Evolutionary conservation across 2,329 filamentous ascomycete genomes (phyloP), one percentile per base, ranked within the genome.

Genomic region (Neofusicoccum kwambonambiense): DNA sequence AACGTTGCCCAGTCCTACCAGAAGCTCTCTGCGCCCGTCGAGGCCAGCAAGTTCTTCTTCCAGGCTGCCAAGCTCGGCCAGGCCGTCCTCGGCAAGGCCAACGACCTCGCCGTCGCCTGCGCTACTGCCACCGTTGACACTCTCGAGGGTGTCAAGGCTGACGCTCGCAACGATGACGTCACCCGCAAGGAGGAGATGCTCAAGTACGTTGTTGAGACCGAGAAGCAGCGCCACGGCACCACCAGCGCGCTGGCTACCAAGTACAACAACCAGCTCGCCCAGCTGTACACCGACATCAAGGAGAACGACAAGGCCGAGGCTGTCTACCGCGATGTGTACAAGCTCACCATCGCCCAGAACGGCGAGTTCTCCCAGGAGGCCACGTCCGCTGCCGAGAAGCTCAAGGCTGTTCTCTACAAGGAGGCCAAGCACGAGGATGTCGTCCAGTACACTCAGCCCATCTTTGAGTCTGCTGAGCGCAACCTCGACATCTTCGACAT

Each of bases 1-100:
- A 64, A 64, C 63, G 52, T 64, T 27, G 63, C 63, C 34, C 63
- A 51, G 34, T 64, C 63, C 27, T 64, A 60, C 63, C 22, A 64
- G 52, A 64, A 64, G 52, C 54, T 58, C 1, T 34, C 44, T n/a
- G 54, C 44, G 5, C 63, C 63, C 7, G 75, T 68, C 8, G 72
- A 77, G 66, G 73, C 80, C 3, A 77, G 78, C 60, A 76, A 80
- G 50, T 80, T 78, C 67, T 68, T 65, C 15, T 72, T 66, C 64
- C 68, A 70, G 19, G 70, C 70, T 8, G 71, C 68, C 66, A 70
- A 69, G 63, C 67, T 72, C 35, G 70, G 69, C 49, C 70, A 61
- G 47, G 44, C 47, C 7, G 27, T 65, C 17, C 64, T 65, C 22
- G 64, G 64, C 47, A 64, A 64, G 63, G 6, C 17, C 63, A 58